These are phyloP conservation scores for Plasmopara viticola DNA, from an alignment of 352 stramenopile genomes.

Conservation along the genomic window DNA sequence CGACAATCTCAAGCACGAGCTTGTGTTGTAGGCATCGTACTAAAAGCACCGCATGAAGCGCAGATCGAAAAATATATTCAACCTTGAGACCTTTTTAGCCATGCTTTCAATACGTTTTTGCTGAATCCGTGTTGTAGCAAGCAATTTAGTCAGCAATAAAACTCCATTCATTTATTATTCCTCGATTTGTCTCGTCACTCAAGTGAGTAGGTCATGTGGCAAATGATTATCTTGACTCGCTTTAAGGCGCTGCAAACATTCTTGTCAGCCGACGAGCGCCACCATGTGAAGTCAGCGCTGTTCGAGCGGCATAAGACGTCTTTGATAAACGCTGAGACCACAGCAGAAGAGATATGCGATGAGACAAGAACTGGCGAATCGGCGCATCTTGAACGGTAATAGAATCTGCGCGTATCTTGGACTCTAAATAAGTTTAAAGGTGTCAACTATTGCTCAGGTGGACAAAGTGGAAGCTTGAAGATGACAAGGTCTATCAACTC, in stretches of 20 bases:
- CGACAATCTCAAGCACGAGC: constrained; percentile 94
- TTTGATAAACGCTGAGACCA: constrained; percentile 8
- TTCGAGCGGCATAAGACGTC: constrained; percentile 7
- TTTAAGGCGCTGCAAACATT: constrained; percentile 37
- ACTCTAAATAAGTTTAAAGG: background rate
- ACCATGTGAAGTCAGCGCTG: constrained; percentile 22
- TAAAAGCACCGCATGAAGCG: constrained; percentile 94
- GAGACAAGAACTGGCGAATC: constrained; percentile 7
- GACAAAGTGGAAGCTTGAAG: constrained; percentile 59
- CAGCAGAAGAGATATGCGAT: background rate
- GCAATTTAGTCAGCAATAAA: constrained; percentile 9
- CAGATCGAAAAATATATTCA: constrained; percentile 98
- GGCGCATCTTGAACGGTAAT: constrained; percentile 45
- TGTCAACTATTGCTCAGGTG: constrained; percentile 28
- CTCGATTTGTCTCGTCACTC: constrained; percentile 13
- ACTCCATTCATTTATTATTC: background rate
- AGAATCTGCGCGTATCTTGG: background rate
- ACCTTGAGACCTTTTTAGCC: constrained; percentile 98
- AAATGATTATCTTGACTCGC: constrained; percentile 29
- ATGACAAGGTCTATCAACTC: constrained; percentile 46
- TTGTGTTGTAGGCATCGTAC: constrained; percentile 83
- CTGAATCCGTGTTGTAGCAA: constrained; percentile 88
- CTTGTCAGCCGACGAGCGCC: constrained; percentile 23
- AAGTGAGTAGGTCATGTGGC: constrained; percentile 21
- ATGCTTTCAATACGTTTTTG: constrained; percentile 98